phyloP scores from a whole-genome alignment of 2,329 filamentous ascomycete genomes.

The Cyphellophora europaea region DNA sequence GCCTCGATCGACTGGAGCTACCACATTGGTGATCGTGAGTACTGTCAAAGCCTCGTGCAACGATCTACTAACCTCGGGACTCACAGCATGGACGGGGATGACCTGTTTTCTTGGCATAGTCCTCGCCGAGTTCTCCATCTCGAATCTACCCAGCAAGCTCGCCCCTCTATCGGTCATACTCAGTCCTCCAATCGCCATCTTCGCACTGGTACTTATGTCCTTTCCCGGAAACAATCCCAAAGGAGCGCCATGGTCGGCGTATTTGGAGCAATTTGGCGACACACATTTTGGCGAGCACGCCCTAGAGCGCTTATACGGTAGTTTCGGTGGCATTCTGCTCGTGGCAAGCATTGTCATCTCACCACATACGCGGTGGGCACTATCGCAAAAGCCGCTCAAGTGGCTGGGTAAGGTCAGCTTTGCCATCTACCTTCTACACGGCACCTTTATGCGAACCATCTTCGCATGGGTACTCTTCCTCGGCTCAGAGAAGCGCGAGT shows the following conservation, averaged over 20 bases:
- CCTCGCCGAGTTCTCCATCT: conserved; percentile 40
- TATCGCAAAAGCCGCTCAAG: conserved; percentile 47
- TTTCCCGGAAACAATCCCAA: conserved; percentile 49
- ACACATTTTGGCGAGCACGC: conserved; percentile 14
- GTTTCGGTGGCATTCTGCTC: conserved; percentile 40
- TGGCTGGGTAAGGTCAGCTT: conserved; percentile 58
- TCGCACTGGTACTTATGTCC: conserved; percentile 50
- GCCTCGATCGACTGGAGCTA: conserved; percentile 32
- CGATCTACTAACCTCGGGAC: conserved; percentile 6
- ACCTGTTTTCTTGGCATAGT: conserved; percentile 56
- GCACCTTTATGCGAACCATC: conserved; percentile 49
- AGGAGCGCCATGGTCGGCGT: conserved; percentile 44
- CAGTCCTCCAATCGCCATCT: conserved; percentile 31
- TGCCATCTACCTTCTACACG: conserved; percentile 56
- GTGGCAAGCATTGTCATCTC: conserved; percentile 46
- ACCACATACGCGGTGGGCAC: conserved; percentile 38
- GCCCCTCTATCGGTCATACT: conserved; percentile 37
- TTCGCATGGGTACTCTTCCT: conserved; percentile 53
- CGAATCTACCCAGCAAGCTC: conserved; percentile 30
- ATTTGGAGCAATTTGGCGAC: conserved; percentile 11
- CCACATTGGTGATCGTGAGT: conserved; percentile 25
- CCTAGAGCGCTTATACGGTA: conserved; percentile 38
- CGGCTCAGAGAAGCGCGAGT: conserved; percentile 25
- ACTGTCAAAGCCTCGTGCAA: background rate
- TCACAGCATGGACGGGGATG: conserved; percentile 41